Evolutionary conservation across 352 stramenopile genomes (phyloP).

Genomic region (Globisporangium viniferum): DNA sequence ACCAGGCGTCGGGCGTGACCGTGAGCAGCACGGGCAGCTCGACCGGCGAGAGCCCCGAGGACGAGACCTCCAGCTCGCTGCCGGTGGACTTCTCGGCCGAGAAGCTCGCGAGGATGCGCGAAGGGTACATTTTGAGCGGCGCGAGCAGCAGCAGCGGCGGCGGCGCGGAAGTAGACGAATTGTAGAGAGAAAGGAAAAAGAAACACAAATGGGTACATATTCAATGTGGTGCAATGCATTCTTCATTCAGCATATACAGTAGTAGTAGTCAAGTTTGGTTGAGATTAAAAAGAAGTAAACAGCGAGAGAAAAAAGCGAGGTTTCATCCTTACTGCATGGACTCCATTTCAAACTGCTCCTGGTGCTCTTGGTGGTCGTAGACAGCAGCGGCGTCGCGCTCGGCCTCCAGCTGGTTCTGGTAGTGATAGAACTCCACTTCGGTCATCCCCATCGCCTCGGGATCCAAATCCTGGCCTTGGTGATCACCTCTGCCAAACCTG

Average conservation of each 20-base stretch:
- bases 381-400: slow-evolving; percentile 13
- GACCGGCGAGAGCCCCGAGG: slow-evolving; percentile 17
- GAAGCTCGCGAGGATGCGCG: slow-evolving; percentile 36
- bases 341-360: slow-evolving; percentile 16
- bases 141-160: slow-evolving; percentile 49
- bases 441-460: slow-evolving; percentile 8
- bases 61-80: slow-evolving; percentile 14
- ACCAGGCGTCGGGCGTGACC: slow-evolving; percentile 26
- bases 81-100: slow-evolving; percentile 15
- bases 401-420: slow-evolving; percentile 4
- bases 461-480: not conserved
- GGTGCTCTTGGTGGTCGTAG: slow-evolving; percentile 8
- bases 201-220: not conserved
- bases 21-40: slow-evolving; percentile 13
- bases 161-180: slow-evolving; percentile 25
- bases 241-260: not conserved
- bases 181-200: not conserved
- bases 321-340: slow-evolving; percentile 11
- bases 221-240: not conserved
- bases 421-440: slow-evolving; percentile 6
- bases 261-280: not conserved
- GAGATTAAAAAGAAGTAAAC: not conserved
- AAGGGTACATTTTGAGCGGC: slow-evolving; percentile 52
- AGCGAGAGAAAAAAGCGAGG: not conserved
- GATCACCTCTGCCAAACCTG: not conserved